Evolutionary conservation across 2,329 filamentous ascomycete genomes (phyloP), one percentile per base, ranked within the genome.

Genomic region (Zymoseptoria passerinii): DNA sequence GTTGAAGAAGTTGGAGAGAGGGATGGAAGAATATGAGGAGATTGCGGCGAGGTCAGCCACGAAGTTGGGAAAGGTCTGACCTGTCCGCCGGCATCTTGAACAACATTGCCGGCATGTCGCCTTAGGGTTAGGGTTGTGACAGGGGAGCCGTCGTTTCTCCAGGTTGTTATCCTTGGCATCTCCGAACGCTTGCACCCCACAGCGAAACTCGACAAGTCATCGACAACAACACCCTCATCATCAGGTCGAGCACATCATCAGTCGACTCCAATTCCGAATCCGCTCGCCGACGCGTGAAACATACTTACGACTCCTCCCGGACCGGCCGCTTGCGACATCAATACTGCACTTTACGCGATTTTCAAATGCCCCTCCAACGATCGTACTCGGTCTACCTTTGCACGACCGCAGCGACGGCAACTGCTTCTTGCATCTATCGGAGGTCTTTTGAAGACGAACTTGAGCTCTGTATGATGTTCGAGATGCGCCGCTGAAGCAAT

Each of bases 1-100:
- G 35, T 28, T 64, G 52, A 60, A 48, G 13, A 60, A 54, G 51
- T 28, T 64, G 1, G 57, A 64, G 9, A 49, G 56, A 13, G 63
- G 60, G 1, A 63, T 64, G 62, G 60, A 64, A 53, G 58, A 63
- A 49, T 65, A 64, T 55, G 62, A 64, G 48, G 58, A 62, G 57
- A 63, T 65, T 50, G 62, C 63, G 3, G 54, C 58, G 27, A 60
- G 60, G 48, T 57, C 54, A 7, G 60, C 60, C 40, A 55, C 59
- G 48, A 65, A 61, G 53, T 23, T 65, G 55, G 58, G 61, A 3
- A 64, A 62, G 55, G 56, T 53, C 2, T 61, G 28, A 50, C n/a
- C n/a, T n/a, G n/a, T n/a, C n/a, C n/a, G n/a, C n/a, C n/a, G n/a
- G n/a, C n/a, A n/a, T n/a, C n/a, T n/a, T n/a, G n/a, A n/a, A n/a